Conservation (phyloP, 306 rosid genomes). For the Corylus avellana region DNA sequence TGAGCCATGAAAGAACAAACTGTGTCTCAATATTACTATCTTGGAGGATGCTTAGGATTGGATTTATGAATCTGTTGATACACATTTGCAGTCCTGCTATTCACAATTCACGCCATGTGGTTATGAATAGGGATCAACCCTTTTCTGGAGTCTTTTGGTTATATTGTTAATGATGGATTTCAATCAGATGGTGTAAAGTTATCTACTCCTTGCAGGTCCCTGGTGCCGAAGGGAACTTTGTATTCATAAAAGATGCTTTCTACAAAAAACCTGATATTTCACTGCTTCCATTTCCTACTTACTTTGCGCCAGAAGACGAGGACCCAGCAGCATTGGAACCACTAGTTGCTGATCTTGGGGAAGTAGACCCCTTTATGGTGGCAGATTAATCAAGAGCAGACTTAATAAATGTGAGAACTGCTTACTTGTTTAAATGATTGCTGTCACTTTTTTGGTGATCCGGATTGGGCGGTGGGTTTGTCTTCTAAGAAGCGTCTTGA, state of each 20-base stretch:
- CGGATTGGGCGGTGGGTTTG: constrained; percentile 1
- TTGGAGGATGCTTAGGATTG: not conserved
- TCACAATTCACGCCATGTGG: not conserved
- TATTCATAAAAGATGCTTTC: constrained; percentile 79
- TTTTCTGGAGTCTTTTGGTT: not conserved
- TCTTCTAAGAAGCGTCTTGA: not conserved
- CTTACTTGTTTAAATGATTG: constrained; percentile 20
- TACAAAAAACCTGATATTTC: constrained; percentile 70
- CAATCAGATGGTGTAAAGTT: constrained; percentile 12
- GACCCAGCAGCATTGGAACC: constrained; percentile 55
- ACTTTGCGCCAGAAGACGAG: constrained; percentile 66
- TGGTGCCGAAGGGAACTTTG: constrained; percentile 92
- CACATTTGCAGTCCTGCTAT: not conserved
- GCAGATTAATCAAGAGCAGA: constrained; percentile 50
- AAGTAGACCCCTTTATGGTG: constrained; percentile 82
- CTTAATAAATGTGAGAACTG: constrained; percentile 14
- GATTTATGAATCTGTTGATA: not conserved
- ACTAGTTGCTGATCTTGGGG: constrained; percentile 85
- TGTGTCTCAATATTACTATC: not conserved
- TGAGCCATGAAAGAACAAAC: not conserved
- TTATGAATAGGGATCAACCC: not conserved
- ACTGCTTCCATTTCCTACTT: constrained; percentile 85
- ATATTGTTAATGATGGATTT: constrained; percentile 1
- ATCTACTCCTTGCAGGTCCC: constrained; percentile 64
- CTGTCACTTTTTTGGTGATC: constrained; percentile 12